A percentile compares a stretch with the other conserved stretches of the same genome.
phyloP scores from a whole-genome alignment of 1,284 basidiomycete genomes.

The Trichosporon sp. region DNA sequence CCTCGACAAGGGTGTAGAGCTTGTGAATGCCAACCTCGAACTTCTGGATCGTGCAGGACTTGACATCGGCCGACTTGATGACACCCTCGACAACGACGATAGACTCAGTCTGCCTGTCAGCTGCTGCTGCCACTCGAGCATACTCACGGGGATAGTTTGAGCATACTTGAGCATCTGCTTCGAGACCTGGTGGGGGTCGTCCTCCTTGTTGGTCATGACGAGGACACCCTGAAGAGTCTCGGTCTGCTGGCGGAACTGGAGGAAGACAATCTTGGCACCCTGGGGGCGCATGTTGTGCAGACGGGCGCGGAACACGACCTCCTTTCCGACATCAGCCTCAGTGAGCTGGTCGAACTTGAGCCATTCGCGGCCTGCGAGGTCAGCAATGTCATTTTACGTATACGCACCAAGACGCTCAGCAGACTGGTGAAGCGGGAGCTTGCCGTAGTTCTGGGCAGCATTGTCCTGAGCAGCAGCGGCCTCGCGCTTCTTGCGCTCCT shows the following conservation, averaged over 20 bases:
- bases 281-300: constrained; percentile 88
- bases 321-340: constrained; percentile 66
- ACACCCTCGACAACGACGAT: constrained; percentile 83
- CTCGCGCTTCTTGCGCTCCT: constrained; percentile 67
- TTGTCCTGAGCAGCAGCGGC: constrained; percentile 74
- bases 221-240: constrained; percentile 87
- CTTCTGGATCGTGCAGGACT: constrained; percentile 81
- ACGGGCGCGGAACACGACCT: constrained; percentile 78
- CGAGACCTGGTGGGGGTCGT: constrained; percentile 71
- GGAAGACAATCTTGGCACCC: constrained; percentile 89
- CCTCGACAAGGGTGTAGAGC: constrained; percentile 77
- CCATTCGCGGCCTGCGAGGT: constrained; percentile 50
- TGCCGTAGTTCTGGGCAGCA: constrained; percentile 81
- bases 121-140: constrained; percentile 1
- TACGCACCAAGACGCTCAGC: constrained; percentile 55
- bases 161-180: constrained; percentile 99
- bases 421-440: constrained; percentile 86
- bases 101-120: constrained; percentile 61
- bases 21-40: constrained; percentile 82
- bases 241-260: constrained; percentile 82
- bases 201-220: constrained; percentile 51
- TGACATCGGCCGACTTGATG: constrained; percentile 80
- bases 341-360: constrained; percentile 64
- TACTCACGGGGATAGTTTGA: constrained; percentile 56
- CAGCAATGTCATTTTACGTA: not conserved